phyloP scores from a whole-genome alignment of 805 yeast species.

The Yueomyces sp. region DNA sequence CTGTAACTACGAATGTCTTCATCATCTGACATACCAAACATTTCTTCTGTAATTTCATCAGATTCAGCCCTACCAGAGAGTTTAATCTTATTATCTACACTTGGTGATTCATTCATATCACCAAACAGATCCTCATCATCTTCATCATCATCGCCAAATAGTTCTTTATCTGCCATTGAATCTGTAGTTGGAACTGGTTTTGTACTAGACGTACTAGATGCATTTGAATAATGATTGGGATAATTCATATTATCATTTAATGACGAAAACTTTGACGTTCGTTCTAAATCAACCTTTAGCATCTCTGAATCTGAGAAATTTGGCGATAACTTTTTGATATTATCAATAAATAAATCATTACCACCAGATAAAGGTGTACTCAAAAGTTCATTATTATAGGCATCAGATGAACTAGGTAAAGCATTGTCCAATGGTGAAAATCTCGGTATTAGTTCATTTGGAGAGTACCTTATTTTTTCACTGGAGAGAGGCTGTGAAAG shows the following conservation, averaged over 20 bases:
- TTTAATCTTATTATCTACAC: slow-evolving; percentile 5
- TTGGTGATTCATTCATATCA: slow-evolving; percentile 20
- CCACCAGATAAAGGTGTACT: slow-evolving; percentile 7
- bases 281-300: slow-evolving; percentile 3
- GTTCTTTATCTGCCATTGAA: slow-evolving; percentile 16
- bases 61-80: slow-evolving; percentile 3
- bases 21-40: slow-evolving; percentile 21
- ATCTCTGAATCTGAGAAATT: slow-evolving; percentile 5
- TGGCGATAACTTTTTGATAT: slow-evolving; percentile 9
- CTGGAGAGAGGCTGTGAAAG: slow-evolving; percentile 1
- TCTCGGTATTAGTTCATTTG: neutral
- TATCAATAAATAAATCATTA: slow-evolving; percentile 1
- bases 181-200: slow-evolving; percentile 1
- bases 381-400: slow-evolving; percentile 6
- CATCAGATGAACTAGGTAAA: slow-evolving; percentile 3
- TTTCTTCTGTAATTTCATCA: slow-evolving; percentile 20
- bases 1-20: slow-evolving; percentile 8
- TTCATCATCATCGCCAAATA: slow-evolving; percentile 24
- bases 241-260: neutral
- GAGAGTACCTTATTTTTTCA: neutral
- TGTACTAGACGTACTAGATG: neutral
- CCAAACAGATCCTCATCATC: slow-evolving; percentile 26
- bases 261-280: slow-evolving; percentile 10
- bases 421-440: neutral
- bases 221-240: neutral